These are phyloP conservation scores for Stylosanthes scabra DNA, from an alignment of 331 rosid species.

Conservation along the genomic window DNA sequence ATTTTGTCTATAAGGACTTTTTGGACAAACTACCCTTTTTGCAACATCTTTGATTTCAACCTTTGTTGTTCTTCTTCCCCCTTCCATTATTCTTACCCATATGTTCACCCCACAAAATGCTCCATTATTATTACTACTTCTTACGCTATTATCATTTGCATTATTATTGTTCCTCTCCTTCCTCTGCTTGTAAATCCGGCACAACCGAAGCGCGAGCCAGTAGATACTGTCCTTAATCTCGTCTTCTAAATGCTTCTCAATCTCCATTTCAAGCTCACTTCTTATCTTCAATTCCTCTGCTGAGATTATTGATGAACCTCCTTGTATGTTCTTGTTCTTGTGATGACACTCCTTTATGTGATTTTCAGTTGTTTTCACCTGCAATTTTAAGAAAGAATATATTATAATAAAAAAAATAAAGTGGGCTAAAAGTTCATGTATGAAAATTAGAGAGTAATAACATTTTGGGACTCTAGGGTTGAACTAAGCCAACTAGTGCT, in stretches of 20 bases:
- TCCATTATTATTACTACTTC: neutral
- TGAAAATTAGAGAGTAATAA: slow-evolving; percentile 17
- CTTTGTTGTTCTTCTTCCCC: slow-evolving; percentile 50
- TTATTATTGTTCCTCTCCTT: slow-evolving; percentile 52
- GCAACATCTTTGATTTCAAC: slow-evolving; percentile 61
- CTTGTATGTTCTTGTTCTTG: slow-evolving; percentile 15
- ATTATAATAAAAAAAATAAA: neutral
- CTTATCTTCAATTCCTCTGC: slow-evolving; percentile 66
- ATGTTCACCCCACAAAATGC: slow-evolving; percentile 64
- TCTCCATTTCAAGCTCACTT: slow-evolving; percentile 61
- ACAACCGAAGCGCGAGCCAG: slow-evolving; percentile 68
- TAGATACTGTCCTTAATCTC: slow-evolving; percentile 70
- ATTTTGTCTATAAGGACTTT: slow-evolving; percentile 26
- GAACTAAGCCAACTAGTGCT: slow-evolving; percentile 43
- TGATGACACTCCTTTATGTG: no score
- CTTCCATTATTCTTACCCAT: slow-evolving; percentile 70
- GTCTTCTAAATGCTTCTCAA: slow-evolving; percentile 75
- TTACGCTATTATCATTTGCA: neutral
- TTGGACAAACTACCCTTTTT: slow-evolving; percentile 30
- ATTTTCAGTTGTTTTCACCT: slow-evolving; percentile 32
- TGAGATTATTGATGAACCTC: slow-evolving; percentile 32
- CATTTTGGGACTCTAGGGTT: slow-evolving; percentile 24
- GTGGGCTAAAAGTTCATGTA: neutral
- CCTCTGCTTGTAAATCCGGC: slow-evolving; percentile 53
- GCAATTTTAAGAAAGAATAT: neutral